A percentile compares a stretch with the other conserved stretches of the same genome.
These are phyloP conservation scores for Nothopassalora personata DNA, from an alignment of 2,329 filamentous ascomycete genomes.

Conservation along the genomic window DNA sequence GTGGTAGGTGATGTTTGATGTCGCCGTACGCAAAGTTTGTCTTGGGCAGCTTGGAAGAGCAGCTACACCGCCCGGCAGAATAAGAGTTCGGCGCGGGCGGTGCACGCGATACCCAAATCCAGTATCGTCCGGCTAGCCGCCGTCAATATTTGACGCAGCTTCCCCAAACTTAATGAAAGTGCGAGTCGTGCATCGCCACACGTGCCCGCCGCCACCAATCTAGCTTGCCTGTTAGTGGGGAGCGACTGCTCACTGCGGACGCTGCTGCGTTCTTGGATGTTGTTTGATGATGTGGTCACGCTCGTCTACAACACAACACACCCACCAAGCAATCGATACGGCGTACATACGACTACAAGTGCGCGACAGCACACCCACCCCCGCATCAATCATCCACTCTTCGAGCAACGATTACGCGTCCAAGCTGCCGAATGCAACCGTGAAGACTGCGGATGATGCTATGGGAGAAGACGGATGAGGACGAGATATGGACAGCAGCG, in stretches of 20 bases:
- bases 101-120: too few species aligned
- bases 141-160: too few species aligned
- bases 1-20: background rate
- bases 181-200: background rate
- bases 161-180: too few species aligned
- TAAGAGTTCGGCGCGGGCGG: too few species aligned
- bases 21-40: conserved; percentile 4
- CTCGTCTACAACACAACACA: background rate
- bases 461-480: background rate
- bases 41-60: background rate
- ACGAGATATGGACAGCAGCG: conserved; percentile 69
- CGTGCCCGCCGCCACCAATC: background rate
- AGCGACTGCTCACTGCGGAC: too few species aligned
- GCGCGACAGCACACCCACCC: too few species aligned
- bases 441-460: background rate
- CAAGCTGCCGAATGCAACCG: background rate
- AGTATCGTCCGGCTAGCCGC: too few species aligned
- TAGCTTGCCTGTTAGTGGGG: background rate
- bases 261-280: background rate
- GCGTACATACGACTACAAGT: too few species aligned
- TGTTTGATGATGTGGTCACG: background rate
- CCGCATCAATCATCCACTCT: background rate
- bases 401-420: background rate
- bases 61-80: background rate
- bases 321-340: background rate